Base-by-base conservation (phyloP, 2,329 filamentous ascomycete genomes). In the Aspergillus piperis region DNA sequence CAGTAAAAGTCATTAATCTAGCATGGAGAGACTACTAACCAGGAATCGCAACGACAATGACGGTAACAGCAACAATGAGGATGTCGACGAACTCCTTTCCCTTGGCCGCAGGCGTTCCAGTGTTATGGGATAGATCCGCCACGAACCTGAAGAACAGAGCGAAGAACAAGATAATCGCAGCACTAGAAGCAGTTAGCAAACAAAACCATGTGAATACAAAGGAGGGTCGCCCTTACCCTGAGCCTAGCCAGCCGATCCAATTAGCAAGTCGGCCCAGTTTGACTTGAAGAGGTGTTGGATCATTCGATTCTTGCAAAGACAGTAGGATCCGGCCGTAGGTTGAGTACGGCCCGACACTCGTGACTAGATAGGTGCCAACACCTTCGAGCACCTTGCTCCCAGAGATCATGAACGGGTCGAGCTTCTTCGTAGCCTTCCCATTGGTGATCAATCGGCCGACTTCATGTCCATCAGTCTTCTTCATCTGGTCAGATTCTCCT, bases 71-170 rank as follows among this genome's bases (percentile, higher is more conserved):
- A 48, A 90, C 87, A 64, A 92, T 92, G 68, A 92, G 86, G 61
- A 92, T 91, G 61, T 89, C 84, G 66, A 92, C 82, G 68, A 92
- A 92, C 55, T 85, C 82, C 70, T 94, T 90, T 8, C 90, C 92
- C 78, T 96, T 96, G 56, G 87, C 75, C 2, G 90, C 87, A 3
- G 91, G 82, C 0, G 83, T 83, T 1, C 78, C 78, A 3, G 71
- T 64, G 60, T 85, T 81, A 17, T 75, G 78, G 57, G 76, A 83
- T 3, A 96, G 83, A 11, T 86, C 79, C 51, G 88, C 91, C 8
- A 95, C 81, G 72, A 96, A 97, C 69, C 92, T 86, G 78, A 96
- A 93, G 70, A 96, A 86, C 13, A 96, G 82, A 49, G 96, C 89
- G 50, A 94, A 82, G 77, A 97, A 96, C 50, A 96, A 82, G 13